Base-by-base conservation (phyloP, 2,329 filamentous ascomycete genomes). In the Venturia pyrina region DNA sequence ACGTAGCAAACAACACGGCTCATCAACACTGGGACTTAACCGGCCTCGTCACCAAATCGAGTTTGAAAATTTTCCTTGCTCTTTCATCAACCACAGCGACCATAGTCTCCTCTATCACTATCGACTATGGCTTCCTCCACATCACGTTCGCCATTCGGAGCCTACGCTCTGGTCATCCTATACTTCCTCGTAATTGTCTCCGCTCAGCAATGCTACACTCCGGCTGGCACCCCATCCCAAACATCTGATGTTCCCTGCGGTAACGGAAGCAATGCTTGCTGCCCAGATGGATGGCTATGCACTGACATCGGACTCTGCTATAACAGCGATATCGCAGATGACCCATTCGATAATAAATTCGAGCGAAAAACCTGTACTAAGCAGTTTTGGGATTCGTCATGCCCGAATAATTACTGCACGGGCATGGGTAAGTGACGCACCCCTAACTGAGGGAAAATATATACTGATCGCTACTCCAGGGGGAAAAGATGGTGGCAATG, bases 311-410 rank as follows among this genome's bases (percentile, higher is more conserved):
- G 73, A 1, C 67, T 76, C 59, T 77, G 75, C 68, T 73, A 71
- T 57, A 65, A 13, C 6, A 13, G 13, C 40, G 13, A 43, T 13
- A 15, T 43, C 11, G 40, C 5, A 43, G 13, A 43, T 3, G 3
- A 72, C 24, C 65, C 64, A 3, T 63, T 63, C 19, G 66, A 69
- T 7, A 56, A 70, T 24, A 67, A 69, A 10, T 73, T 70, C 64
- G 71, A 70, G 3, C 72, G 74, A 15, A 74, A 74, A 61, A 73
- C 73, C 6, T 77, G 75, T 67, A 74, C 74, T 3, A 73, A 75
- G 41, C 65, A 71, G 64, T 68, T 63, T 0, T 77, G 74, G 74
- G 53, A 21, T 13, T 34, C 13, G 28, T 19, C 15, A 17, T 57
- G 53, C 5, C 53, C 53, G 7, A 10, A 37, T 11, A 10, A 37